Evolutionary conservation across 148 eudicot genomes (phyloP).

Genomic region (Cornus suecica): DNA sequence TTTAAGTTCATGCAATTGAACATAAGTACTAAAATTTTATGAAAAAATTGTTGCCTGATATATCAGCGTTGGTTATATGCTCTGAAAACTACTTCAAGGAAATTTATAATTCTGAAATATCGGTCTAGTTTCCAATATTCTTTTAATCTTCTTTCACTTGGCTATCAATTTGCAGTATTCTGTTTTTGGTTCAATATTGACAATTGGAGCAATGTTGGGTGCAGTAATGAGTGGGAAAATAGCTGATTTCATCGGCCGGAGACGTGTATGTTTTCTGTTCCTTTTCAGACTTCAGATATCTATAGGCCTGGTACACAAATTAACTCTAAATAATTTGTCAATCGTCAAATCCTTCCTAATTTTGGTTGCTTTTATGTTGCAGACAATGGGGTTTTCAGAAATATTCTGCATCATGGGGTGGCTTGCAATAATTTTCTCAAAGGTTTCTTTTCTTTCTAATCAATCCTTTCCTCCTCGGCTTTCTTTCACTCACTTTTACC

Average conservation of each 20-base stretch:
- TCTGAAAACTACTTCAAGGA: too few species aligned
- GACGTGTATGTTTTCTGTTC: conserved; percentile 44
- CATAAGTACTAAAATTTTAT: too few species aligned
- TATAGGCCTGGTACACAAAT: background rate
- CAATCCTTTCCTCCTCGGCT: background rate
- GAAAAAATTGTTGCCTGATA: too few species aligned
- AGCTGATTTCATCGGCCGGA: conserved; percentile 61
- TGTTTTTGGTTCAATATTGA: conserved; percentile 54
- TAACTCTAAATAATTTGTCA: background rate
- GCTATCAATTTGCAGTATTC: conserved; percentile 50
- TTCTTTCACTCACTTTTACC: background rate
- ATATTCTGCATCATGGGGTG: conserved; percentile 61
- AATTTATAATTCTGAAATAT: background rate
- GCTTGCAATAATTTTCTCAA: conserved; percentile 25
- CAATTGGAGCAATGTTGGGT: conserved; percentile 27
- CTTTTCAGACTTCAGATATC: background rate
- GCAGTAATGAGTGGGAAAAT: conserved; percentile 63
- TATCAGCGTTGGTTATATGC: too few species aligned
- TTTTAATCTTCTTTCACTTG: background rate
- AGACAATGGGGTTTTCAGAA: conserved; percentile 71
- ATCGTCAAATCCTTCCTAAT: too few species aligned
- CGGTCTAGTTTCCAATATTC: background rate
- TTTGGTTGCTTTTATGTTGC: conserved; percentile 8
- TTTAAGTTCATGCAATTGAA: too few species aligned
- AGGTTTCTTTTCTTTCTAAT: conserved; percentile 35